Percentiles rank a stretch among this genome's conserved stretches.
phyloP scores from a whole-genome alignment of 1,284 basidiomycete species.

The Xerocomus cyaneibrunnescens region DNA sequence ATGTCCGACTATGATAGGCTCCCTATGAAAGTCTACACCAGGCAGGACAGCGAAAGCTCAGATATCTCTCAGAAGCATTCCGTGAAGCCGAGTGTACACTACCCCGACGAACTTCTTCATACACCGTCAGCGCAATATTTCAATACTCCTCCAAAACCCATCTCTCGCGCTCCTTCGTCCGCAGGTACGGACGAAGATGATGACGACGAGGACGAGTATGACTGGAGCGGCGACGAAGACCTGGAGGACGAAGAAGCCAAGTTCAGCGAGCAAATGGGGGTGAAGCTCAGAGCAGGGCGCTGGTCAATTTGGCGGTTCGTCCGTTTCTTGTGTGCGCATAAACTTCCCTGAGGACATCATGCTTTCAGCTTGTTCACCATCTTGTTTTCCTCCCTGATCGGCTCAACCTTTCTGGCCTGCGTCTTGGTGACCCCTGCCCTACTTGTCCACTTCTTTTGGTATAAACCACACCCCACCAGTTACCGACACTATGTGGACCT shows the following conservation, averaged over 20 bases:
- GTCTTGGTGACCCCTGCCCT: conserved; percentile 60
- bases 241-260: conserved; percentile 66
- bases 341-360: conserved; percentile 3
- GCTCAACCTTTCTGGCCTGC: conserved; percentile 62
- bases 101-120: conserved; percentile 42
- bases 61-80: conserved; percentile 14
- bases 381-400: conserved; percentile 69
- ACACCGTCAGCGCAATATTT: conserved; percentile 25
- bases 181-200: conserved; percentile 61
- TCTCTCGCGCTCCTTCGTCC: conserved; percentile 48
- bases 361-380: conserved; percentile 52
- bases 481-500: conserved; percentile 59
- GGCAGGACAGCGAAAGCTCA: conserved; percentile 15
- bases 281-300: conserved; percentile 43
- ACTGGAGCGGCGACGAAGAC: conserved; percentile 76
- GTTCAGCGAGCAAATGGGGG: conserved; percentile 59
- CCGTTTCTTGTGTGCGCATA: conserved; percentile 1
- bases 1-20: conserved; percentile 22
- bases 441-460: conserved; percentile 67
- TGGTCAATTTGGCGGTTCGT: conserved; percentile 58
- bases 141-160: conserved; percentile 27
- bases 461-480: conserved; percentile 53
- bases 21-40: conserved; percentile 1
- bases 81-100: conserved; percentile 50
- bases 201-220: conserved; percentile 52